Base-by-base conservation (phyloP, 75 land plant species). In the Picea glauca region DNA sequence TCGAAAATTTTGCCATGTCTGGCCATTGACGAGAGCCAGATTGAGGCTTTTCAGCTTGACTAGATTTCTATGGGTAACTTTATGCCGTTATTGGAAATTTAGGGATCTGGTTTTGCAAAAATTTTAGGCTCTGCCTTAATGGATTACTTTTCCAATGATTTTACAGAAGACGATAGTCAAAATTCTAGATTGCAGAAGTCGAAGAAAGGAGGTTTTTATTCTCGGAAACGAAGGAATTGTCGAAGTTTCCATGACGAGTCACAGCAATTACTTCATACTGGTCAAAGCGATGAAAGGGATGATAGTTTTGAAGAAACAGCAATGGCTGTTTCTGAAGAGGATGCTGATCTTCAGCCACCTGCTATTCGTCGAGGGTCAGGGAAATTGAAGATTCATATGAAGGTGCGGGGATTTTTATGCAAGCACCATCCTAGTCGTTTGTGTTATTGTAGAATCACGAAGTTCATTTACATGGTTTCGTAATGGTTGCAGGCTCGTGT, bases 261-360 rank as follows among this genome's bases (percentile, higher is more conserved):
- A 6, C 73, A 40, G 14, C 21, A 1, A 18, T 59, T 15, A 59
- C 5, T 15, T 59, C 17, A 59, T 59, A 59, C 17, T 59, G 21
- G 50, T n/a, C 73, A 68, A 18, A 68, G 73, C 7, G 88, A 87
- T 33, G 88, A 87, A 21, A 65, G 76, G 31, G 88, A 87, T 26
- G 88, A 84, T 20, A 85, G 78, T 40, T 77, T 80, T n/a, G 86
- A 84, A 58, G 86, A 87, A 20, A 65, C 86, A 20, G 78, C 74
- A 58, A 79, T 65, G 60, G 83, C 78, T 18, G 83, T 60, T 21
- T 84, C 88, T 33, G 86, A 87, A 61, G 88, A 87, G 33, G 88
- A 87, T 75, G 88, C 84, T 31, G 83, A 81, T 11, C 83, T 79
- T n/a, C 88, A 87, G 43, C 88, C 88, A 4, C 80, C 73, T 40